phyloP scores from a whole-genome alignment of 2,329 filamentous ascomycete species.

The Paraphaeosphaeria minitans region DNA sequence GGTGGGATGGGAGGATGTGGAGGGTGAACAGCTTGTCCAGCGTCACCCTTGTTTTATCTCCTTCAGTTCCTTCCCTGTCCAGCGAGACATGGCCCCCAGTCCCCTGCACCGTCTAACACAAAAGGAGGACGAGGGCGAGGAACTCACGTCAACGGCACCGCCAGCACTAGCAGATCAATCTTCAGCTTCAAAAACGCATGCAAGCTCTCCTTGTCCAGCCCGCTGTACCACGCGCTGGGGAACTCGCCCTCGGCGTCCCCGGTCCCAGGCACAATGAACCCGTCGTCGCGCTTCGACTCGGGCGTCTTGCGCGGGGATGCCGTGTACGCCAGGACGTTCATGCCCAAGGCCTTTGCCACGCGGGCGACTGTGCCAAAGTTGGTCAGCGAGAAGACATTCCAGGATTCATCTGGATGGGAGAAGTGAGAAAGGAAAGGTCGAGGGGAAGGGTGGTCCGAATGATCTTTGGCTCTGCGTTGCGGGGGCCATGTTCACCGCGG shows the following conservation, averaged over 20 bases:
- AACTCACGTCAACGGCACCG: conserved; percentile 60
- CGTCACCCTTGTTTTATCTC: background rate
- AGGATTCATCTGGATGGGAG: background rate
- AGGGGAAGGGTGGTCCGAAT: background rate
- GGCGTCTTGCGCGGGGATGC: conserved; percentile 70
- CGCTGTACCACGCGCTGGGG: conserved; percentile 63
- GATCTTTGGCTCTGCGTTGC: no score
- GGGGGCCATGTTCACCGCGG: background rate
- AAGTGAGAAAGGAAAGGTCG: background rate
- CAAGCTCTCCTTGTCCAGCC: conserved; percentile 57
- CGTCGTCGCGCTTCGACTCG: conserved; percentile 65
- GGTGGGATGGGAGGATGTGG: background rate
- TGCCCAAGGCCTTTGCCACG: conserved; percentile 68
- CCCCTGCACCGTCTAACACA: no score
- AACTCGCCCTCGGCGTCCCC: conserved; percentile 63
- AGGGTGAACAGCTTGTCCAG: conserved; percentile 4
- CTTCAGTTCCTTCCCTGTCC: background rate
- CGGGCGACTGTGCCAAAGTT: conserved; percentile 52
- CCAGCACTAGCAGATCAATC: conserved; percentile 62
- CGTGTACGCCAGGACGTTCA: conserved; percentile 77
- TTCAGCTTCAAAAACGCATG: conserved; percentile 61
- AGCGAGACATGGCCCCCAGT: background rate
- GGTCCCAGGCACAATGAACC: conserved; percentile 72
- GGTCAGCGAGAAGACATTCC: conserved; percentile 10
- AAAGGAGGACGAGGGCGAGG: background rate